Evolutionary conservation across 768 basidiomycete genomes (phyloP).

Genomic region (Xanthoconium purpureum): DNA sequence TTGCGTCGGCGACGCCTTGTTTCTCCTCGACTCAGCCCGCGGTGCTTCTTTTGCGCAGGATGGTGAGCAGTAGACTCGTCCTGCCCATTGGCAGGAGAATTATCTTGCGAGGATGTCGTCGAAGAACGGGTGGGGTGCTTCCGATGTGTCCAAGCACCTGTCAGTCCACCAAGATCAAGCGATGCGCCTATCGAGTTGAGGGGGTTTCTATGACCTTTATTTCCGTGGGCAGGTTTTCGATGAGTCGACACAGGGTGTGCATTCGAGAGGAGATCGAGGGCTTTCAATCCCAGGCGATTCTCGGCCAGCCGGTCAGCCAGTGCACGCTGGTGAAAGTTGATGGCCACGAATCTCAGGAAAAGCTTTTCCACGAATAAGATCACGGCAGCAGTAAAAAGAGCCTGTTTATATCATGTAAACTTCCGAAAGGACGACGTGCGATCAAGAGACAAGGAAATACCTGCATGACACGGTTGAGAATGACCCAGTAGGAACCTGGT

Average conservation of each 20-base stretch:
- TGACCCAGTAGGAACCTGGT: conserved; percentile 62
- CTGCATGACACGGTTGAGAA: conserved; percentile 71
- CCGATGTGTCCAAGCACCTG: conserved; percentile 11
- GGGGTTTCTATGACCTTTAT: conserved; percentile 45
- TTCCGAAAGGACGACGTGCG: neutral
- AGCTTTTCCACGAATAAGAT: conserved; percentile 54
- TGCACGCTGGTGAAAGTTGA: conserved; percentile 76
- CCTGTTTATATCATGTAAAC: conserved; percentile 28
- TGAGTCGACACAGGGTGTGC: conserved; percentile 43
- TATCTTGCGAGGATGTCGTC: neutral
- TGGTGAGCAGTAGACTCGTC: conserved; percentile 10
- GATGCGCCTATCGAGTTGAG: conserved; percentile 37
- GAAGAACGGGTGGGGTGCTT: conserved; percentile 13
- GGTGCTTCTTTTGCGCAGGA: conserved; percentile 12
- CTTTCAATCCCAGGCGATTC: conserved; percentile 66
- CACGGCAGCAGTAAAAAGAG: conserved; percentile 42
- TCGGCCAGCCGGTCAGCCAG: conserved; percentile 70
- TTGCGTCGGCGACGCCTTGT: conserved; percentile 44
- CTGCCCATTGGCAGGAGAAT: conserved; percentile 12
- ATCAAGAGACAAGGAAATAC: conserved; percentile 31
- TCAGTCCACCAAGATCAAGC: conserved; percentile 30
- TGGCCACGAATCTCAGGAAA: conserved; percentile 72
- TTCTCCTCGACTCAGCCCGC: conserved; percentile 24
- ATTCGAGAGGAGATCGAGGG: conserved; percentile 69
- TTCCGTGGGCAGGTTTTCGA: conserved; percentile 41